These are phyloP conservation scores for Apiospora koreana DNA, from an alignment of 2,329 filamentous ascomycete species.

Conservation along the genomic window DNA sequence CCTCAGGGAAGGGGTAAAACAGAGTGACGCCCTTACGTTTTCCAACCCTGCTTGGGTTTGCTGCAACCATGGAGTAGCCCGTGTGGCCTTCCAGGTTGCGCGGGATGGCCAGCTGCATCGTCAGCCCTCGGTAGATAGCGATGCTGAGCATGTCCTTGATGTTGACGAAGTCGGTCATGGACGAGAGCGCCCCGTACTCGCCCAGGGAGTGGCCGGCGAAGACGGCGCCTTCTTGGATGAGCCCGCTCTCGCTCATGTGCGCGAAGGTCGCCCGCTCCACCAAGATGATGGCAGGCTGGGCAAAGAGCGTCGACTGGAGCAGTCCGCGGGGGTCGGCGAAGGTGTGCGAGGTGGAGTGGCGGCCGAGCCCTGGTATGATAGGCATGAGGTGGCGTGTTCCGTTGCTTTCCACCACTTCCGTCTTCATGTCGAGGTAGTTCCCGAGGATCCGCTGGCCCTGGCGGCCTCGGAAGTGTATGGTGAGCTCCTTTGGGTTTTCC, in stretches of 20 bases:
- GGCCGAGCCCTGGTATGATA: slow-evolving; percentile 97
- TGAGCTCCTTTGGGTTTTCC: slow-evolving; percentile 99
- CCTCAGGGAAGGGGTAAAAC: no score
- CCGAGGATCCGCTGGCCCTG: slow-evolving; percentile 95
- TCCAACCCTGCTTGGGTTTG: slow-evolving; percentile 37
- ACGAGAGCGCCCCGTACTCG: slow-evolving; percentile 96
- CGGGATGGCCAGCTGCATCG: slow-evolving; percentile 98
- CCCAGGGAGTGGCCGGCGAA: slow-evolving; percentile 97
- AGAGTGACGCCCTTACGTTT: no score
- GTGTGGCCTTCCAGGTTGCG: slow-evolving; percentile 89
- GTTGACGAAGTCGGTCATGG: slow-evolving; percentile 97
- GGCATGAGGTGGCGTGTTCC: slow-evolving; percentile 20
- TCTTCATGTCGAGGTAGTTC: slow-evolving; percentile 99
- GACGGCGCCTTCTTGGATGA: slow-evolving; percentile 86
- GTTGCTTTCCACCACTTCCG: slow-evolving; percentile 77
- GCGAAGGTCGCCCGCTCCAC: slow-evolving; percentile 99
- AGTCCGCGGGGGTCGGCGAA: slow-evolving; percentile 93
- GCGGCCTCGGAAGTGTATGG: slow-evolving; percentile 95
- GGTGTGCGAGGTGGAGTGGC: slow-evolving; percentile 91
- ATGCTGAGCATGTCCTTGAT: slow-evolving; percentile 97
- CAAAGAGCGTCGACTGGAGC: slow-evolving; percentile 96
- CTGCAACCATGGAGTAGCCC: slow-evolving; percentile 98
- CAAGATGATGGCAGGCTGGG: slow-evolving; percentile 91
- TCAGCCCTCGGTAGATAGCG: slow-evolving; percentile 97
- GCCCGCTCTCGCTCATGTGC: slow-evolving; percentile 95